These are phyloP conservation scores for Rhizophlyctis rosea DNA, from an alignment of 192 early-diverging fungal species.

Conservation along the genomic window DNA sequence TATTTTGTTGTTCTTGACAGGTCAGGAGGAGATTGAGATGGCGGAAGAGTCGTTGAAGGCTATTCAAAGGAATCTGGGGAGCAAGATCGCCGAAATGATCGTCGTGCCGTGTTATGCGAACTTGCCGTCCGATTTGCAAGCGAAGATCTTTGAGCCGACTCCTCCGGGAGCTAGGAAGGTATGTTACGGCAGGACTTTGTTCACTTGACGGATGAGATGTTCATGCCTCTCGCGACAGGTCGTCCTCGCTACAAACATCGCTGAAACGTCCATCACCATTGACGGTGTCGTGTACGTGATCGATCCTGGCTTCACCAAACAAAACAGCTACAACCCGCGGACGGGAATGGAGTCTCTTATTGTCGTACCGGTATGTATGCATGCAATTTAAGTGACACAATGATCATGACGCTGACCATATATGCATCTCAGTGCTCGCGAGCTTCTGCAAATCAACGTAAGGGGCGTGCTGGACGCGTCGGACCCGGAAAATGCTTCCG, in stretches of 20 bases:
- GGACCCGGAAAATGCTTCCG: slow-evolving; percentile 94
- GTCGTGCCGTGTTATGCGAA: slow-evolving; percentile 94
- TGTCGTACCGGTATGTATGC: slow-evolving; percentile 70
- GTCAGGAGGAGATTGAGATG: slow-evolving; percentile 97
- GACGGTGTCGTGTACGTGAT: slow-evolving; percentile 97
- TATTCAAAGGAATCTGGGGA: slow-evolving; percentile 77
- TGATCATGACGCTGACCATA: not conserved
- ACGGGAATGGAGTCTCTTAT: slow-evolving; percentile 97
- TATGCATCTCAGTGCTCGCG: slow-evolving; percentile 57
- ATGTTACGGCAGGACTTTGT: not conserved
- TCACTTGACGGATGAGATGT: not conserved
- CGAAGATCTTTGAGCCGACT: slow-evolving; percentile 92
- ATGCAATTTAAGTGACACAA: not conserved
- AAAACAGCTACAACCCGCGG: slow-evolving; percentile 94
- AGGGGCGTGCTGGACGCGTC: slow-evolving; percentile 96
- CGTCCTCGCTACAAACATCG: slow-evolving; percentile 97
- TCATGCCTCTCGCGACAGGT: slow-evolving; percentile 43
- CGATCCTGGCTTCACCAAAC: slow-evolving; percentile 94
- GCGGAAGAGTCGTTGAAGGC: slow-evolving; percentile 78
- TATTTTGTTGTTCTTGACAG: slow-evolving; percentile 91
- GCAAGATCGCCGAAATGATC: slow-evolving; percentile 74
- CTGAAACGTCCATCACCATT: slow-evolving; percentile 97
- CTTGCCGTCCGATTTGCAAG: slow-evolving; percentile 92
- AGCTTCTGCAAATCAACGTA: slow-evolving; percentile 90
- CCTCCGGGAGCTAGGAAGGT: slow-evolving; percentile 63